Conservation (phyloP, 2,329 filamentous ascomycete genomes). For the Colletotrichum camelliae region DNA sequence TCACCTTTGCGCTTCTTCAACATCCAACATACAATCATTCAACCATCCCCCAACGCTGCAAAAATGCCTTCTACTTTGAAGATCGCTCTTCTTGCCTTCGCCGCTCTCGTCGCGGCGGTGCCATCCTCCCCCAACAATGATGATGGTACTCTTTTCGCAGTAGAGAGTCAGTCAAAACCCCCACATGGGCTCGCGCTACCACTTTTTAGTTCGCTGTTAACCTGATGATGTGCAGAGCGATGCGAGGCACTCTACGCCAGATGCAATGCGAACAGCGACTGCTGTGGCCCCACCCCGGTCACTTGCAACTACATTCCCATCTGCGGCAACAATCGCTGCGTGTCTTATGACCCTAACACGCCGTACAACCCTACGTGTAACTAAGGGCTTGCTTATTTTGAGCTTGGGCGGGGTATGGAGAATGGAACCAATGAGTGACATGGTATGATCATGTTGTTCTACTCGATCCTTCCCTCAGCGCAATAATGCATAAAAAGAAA, state of each 20-base stretch:
- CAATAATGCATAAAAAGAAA: too few relatives aligned
- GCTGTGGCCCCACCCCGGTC: not conserved
- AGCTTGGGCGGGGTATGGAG: not conserved
- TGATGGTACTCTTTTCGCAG: not conserved
- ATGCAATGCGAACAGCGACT: not conserved
- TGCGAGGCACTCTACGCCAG: not conserved
- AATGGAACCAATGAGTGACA: not conserved
- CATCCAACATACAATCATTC: not conserved
- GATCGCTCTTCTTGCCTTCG: not conserved
- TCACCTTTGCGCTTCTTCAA: not conserved
- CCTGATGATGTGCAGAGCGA: not conserved
- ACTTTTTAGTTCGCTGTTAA: not conserved
- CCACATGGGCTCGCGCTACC: fast-evolving
- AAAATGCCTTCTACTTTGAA: not conserved
- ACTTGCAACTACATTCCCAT: not conserved
- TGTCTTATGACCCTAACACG: not conserved
- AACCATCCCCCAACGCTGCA: not conserved
- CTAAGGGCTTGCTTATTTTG: not conserved
- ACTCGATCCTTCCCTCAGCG: too few relatives aligned
- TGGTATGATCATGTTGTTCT: not conserved
- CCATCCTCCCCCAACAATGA: not conserved
- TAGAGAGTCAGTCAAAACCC: not conserved
- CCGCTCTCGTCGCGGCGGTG: not conserved
- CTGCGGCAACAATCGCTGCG: not conserved
- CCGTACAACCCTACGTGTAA: not conserved